Evolutionary conservation across 1,284 basidiomycete species (phyloP), one percentile per base, ranked within the genome.

Genomic region (Microbotryum intermedium): DNA sequence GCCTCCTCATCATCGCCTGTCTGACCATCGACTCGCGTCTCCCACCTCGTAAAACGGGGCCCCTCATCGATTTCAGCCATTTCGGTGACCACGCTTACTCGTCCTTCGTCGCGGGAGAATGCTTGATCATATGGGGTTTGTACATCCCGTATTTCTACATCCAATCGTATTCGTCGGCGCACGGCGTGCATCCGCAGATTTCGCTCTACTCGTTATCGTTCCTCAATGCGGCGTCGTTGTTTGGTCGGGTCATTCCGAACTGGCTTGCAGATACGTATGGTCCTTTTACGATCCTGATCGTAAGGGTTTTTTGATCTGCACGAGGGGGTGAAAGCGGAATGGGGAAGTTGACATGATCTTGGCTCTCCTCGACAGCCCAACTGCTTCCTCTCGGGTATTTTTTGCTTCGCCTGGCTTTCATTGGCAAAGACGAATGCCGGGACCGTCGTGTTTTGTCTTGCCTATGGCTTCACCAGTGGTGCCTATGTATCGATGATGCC

Each of bases 371-470:
- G 34, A 16, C 34, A 39, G 11, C 66, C 66, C 7, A 63, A 66
- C 30, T 66, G 66, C 45, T 34, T 60, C 50, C 25, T 67, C 4
- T 61, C 61, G 3, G 66, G 66, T 10, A 57, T 66, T 25, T 59
- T 65, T 34, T 57, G 62, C 52, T 67, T 70, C 48, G 46, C 60
- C 43, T 71, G 64, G 60, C 46, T 70, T 4, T 57, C 63, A n/a
- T 56, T 63, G 55, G 63, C 61, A 30, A 65, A 62, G 30, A 51
- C 53, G 2, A 59, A 48, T 1, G 65, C 56, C 13, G 69, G 67
- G 6, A 48, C 62, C 30, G 51, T 74, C 4, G 72, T 76, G 6
- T 76, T 71, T 57, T 75, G 75, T 6, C 69, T 75, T 55, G 54
- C 65, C 2, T 63, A 58, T 4, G 66, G 66, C 1, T 39, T 39